Conservation (phyloP, 2,329 filamentous ascomycete species). For the Epichloe brachyelytri region DNA sequence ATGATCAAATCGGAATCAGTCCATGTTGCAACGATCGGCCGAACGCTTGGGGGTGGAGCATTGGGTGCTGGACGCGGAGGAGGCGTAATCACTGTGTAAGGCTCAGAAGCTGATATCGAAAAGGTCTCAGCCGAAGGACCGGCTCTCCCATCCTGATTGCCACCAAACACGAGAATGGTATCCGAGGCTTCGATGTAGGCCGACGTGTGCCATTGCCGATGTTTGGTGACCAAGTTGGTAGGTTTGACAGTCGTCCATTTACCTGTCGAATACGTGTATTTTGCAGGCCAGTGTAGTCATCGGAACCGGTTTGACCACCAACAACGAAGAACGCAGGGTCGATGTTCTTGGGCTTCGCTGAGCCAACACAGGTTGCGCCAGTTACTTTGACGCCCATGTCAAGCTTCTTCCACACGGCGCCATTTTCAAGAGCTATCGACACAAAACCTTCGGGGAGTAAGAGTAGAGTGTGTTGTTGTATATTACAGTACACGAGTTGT, state of each 20-base stretch:
- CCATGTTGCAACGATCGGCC: constrained; percentile 65
- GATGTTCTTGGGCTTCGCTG: constrained; percentile 43
- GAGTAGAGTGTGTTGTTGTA: constrained; percentile 74
- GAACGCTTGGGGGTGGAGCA: constrained; percentile 19
- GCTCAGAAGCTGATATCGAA: constrained; percentile 51
- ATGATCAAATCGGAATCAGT: constrained; percentile 57
- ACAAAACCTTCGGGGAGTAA: constrained; percentile 67
- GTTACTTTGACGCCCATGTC: constrained; percentile 55
- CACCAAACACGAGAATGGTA: constrained; percentile 70
- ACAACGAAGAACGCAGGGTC: constrained; percentile 64
- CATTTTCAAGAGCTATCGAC: constrained; percentile 53
- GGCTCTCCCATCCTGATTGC: constrained; percentile 47
- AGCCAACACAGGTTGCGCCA: constrained; percentile 65
- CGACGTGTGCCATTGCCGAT: constrained; percentile 63
- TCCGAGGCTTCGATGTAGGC: constrained; percentile 59
- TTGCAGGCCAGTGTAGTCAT: constrained; percentile 63
- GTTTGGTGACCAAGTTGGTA: constrained; percentile 42
- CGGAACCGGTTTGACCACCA: constrained; percentile 48
- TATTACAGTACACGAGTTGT: constrained; percentile 70
- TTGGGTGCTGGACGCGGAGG: constrained; percentile 48
- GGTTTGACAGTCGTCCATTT: constrained; percentile 37
- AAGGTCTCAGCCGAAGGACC: constrained; percentile 61
- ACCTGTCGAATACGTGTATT: constrained; percentile 40
- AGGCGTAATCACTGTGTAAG: constrained; percentile 49
- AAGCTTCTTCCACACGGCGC: constrained; percentile 59